Evolutionary conservation across 139 green algal genomes (phyloP).

Genomic region (Tetraselmis chui): DNA sequence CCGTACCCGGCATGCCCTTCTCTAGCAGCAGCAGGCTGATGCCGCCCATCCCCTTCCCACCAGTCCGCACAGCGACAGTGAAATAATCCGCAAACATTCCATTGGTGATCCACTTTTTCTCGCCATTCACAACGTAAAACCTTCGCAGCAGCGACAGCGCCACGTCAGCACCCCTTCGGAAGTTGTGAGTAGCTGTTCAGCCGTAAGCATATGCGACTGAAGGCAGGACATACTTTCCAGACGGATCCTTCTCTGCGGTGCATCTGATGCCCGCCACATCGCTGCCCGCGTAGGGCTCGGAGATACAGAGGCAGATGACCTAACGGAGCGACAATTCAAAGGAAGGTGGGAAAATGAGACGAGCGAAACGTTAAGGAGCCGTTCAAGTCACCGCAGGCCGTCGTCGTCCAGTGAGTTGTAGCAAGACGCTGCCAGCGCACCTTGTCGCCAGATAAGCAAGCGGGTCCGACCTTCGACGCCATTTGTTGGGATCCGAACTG

Average conservation of each 20-base stretch:
- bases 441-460: constrained; percentile 8
- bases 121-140: constrained; percentile 20
- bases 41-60: constrained; percentile 21
- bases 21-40: constrained; percentile 31
- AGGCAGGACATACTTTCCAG: constrained; percentile 9
- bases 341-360: neutral
- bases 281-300: constrained; percentile 27
- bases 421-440: too few species aligned
- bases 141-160: neutral
- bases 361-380: neutral
- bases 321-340: constrained; percentile 2
- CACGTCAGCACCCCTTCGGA: too few species aligned
- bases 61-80: constrained; percentile 34
- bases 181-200: neutral
- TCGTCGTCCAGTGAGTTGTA: too few species aligned
- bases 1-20: constrained; percentile 22
- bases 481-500: constrained; percentile 21
- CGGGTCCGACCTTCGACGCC: constrained; percentile 3
- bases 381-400: neutral
- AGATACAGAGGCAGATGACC: constrained; percentile 29
- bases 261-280: constrained; percentile 30
- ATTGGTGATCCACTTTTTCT: constrained; percentile 41
- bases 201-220: neutral
- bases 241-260: constrained; percentile 14
- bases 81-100: constrained; percentile 35